Conservation (phyloP, 202 grass and related monocot species). For the Saccharum hybrid region DNA sequence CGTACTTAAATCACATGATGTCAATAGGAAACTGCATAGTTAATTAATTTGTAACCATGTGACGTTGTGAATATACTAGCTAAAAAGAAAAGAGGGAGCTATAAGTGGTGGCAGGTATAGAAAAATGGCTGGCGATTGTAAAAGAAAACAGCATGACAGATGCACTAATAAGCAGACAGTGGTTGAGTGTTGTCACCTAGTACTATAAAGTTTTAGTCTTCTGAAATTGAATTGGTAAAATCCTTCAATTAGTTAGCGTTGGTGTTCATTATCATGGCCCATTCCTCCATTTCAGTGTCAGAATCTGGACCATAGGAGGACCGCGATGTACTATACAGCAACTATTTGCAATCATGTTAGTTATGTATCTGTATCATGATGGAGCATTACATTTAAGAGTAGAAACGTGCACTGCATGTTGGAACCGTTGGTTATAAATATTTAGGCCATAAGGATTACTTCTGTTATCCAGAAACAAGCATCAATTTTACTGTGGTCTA, state of each 20-base stretch:
- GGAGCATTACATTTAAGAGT: neutral
- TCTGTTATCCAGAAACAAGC: neutral
- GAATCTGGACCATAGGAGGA: slow-evolving; percentile 30
- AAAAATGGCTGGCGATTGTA: neutral
- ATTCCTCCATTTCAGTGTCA: slow-evolving; percentile 31
- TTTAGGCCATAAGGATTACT: slow-evolving; percentile 4
- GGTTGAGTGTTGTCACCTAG: neutral
- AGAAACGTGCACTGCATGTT: neutral
- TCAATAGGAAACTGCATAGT: neutral
- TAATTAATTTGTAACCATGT: neutral
- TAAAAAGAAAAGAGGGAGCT: neutral
- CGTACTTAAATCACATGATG: neutral
- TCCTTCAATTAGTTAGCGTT: slow-evolving; percentile 15
- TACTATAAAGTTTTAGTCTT: neutral
- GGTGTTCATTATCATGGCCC: slow-evolving; percentile 38
- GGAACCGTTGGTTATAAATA: neutral
- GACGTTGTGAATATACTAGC: neutral
- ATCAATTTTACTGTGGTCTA: neutral
- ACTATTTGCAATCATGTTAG: slow-evolving; percentile 3
- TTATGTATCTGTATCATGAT: neutral
- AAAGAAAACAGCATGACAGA: neutral
- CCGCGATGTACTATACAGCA: slow-evolving; percentile 1
- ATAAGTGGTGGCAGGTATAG: neutral
- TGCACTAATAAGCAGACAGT: neutral
- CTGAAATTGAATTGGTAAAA: slow-evolving; percentile 24